Evolutionary conservation across 192 early-diverging fungal species (phyloP), one percentile per base, ranked within the genome.

Genomic region (Podila epigama): DNA sequence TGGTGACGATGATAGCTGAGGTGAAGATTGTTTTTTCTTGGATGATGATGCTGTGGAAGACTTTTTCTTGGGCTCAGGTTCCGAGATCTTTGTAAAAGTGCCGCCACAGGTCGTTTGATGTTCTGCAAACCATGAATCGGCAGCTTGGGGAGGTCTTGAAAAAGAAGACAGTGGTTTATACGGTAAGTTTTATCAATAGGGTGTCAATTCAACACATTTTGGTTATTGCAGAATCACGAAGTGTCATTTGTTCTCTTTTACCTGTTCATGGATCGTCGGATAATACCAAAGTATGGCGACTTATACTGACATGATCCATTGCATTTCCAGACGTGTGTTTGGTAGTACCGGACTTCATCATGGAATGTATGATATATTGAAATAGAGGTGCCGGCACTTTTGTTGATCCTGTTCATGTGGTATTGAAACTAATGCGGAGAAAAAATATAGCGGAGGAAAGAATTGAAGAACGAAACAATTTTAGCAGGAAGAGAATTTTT

Each of bases 241-340:
- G 44, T 10, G 4, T 15, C 16, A 15, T 44, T 8, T 4, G 44
- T 3, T 22, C 25, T 48, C 20, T 18, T 16, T 15, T 61, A 84
- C 83, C 83, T 79, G 18, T 92, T 92, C 87, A 91, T 90, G 4
- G 85, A 78, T 32, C 90, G 82, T 25, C 71, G 69, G 3, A 90
- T 87, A 36, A 79, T 57, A 4, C 89, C 90, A 58, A 81, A 90
- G 63, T 82, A 91, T 7, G 90, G 90, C 2, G 87, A 77, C 13
- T 65, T 58, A 40, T 80, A 15, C 55, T 81, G 79, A 42, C 90
- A 91, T 13, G 82, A 79, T 6, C 90, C 89, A 56, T 83, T 58
- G 60, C 90, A 92, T 51, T 85, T 83, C 90, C 90, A 92, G 2
- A 90, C 66, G 69, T 92, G 90, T 1, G 82, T 87, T n/a, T 81